These are phyloP conservation scores for Salvia splendens DNA, from an alignment of 257 asterid genomes.

Conservation along the genomic window DNA sequence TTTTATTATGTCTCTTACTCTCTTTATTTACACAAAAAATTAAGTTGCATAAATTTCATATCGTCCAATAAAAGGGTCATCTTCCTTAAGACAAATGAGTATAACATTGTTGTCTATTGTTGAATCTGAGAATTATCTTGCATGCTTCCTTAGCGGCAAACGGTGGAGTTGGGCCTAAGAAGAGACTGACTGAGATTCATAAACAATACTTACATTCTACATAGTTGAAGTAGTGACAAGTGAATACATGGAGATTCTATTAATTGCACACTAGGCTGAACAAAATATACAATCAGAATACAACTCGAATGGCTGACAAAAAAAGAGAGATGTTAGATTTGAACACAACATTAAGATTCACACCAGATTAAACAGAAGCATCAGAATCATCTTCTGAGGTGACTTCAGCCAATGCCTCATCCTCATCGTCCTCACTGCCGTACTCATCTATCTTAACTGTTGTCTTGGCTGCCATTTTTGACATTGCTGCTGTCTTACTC, in stretches of 20 bases:
- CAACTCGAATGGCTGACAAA: background rate
- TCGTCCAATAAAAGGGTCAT: too few species aligned
- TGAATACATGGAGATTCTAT: constrained; percentile 2
- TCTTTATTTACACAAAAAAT: too few species aligned
- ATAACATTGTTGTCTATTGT: too few species aligned
- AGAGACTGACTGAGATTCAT: too few species aligned
- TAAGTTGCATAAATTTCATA: too few species aligned
- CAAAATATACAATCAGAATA: constrained; percentile 17
- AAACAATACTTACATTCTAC: too few species aligned
- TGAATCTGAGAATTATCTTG: too few species aligned
- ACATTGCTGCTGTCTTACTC: constrained; percentile 84
- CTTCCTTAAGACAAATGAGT: too few species aligned
- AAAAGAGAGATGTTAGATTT: background rate
- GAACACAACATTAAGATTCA: constrained; percentile 9
- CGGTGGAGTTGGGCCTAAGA: too few species aligned
- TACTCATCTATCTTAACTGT: constrained; percentile 55
- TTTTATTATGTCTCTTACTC: too few species aligned
- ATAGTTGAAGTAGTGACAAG: too few species aligned
- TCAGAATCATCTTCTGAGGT: constrained; percentile 63
- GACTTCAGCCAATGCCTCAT: constrained; percentile 55
- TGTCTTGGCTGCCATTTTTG: constrained; percentile 55
- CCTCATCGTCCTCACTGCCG: constrained; percentile 41
- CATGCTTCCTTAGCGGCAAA: too few species aligned
- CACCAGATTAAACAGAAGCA: constrained; percentile 30
- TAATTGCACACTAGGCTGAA: constrained; percentile 20